These are phyloP conservation scores for Lactifluus volemus DNA, from an alignment of 768 basidiomycete genomes.

Conservation along the genomic window DNA sequence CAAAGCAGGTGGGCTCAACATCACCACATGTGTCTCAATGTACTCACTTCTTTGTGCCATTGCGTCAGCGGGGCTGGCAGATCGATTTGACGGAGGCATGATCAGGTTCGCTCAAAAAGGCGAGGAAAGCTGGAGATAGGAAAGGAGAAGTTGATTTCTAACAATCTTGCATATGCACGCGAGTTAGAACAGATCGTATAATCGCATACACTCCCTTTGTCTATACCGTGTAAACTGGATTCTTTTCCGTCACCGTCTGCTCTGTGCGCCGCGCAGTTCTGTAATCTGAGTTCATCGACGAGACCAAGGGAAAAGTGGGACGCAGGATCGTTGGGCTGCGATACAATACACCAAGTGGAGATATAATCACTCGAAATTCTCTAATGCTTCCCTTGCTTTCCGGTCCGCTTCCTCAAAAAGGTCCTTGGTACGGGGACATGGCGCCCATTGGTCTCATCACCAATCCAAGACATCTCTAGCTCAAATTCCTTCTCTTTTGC, in stretches of 20 bases:
- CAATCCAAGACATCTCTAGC: constrained; percentile 95
- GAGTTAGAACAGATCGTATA: constrained; percentile 90
- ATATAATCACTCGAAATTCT: constrained; percentile 44
- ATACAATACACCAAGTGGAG: constrained; percentile 21
- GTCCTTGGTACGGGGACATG: constrained; percentile 82
- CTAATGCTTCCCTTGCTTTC: constrained; percentile 80
- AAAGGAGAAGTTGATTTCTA: constrained; percentile 72
- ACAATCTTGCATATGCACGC: constrained; percentile 71
- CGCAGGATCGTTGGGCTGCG: constrained; percentile 17
- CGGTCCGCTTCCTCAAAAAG: constrained; percentile 77
- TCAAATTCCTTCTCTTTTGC: constrained; percentile 98
- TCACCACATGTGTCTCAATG: neutral
- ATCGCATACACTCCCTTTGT: constrained; percentile 2
- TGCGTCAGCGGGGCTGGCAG: constrained; percentile 69
- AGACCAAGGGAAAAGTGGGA: neutral
- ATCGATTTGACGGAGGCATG: constrained; percentile 59
- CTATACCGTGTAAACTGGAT: constrained; percentile 22
- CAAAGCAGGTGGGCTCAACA: constrained; percentile 51
- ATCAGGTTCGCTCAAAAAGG: constrained; percentile 76
- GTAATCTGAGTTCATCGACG: neutral
- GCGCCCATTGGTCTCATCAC: constrained; percentile 68
- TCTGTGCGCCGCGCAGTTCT: neutral
- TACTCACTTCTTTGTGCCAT: neutral
- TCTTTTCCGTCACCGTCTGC: neutral
- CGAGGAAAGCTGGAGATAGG: constrained; percentile 83